Percentiles rank a stretch among this genome's conserved stretches.
Evolutionary conservation across 2,329 filamentous ascomycete genomes (phyloP).

Genomic region (Talaromyces sp.): DNA sequence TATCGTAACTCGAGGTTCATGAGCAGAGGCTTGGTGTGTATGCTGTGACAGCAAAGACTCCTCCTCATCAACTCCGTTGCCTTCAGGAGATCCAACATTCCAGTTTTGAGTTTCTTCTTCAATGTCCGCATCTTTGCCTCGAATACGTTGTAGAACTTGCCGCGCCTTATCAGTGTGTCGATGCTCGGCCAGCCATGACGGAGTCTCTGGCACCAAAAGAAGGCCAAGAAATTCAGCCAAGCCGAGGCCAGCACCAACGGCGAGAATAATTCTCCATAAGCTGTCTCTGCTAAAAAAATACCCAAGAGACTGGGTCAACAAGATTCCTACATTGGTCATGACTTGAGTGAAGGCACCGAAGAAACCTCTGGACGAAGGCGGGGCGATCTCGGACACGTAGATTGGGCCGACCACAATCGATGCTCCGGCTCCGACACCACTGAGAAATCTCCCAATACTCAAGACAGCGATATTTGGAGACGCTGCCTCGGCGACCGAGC

Average conservation of each 20-base stretch:
- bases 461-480: constrained; percentile 65
- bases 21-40: constrained; percentile 63
- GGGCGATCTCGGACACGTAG: constrained; percentile 89
- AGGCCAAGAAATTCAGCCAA: constrained; percentile 65
- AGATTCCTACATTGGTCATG: constrained; percentile 87
- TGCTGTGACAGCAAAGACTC: constrained; percentile 60
- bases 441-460: constrained; percentile 70
- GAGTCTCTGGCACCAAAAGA: constrained; percentile 79
- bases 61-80: constrained; percentile 55
- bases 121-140: constrained; percentile 66
- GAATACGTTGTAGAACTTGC: constrained; percentile 67
- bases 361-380: constrained; percentile 68
- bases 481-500: constrained; percentile 71
- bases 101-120: constrained; percentile 66
- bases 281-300: constrained; percentile 79
- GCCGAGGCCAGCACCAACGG: constrained; percentile 66
- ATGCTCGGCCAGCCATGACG: constrained; percentile 75
- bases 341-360: constrained; percentile 83
- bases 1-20: constrained; percentile 66
- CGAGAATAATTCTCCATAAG: constrained; percentile 81
- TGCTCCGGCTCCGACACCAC: constrained; percentile 80
- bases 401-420: constrained; percentile 90
- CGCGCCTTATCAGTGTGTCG: constrained; percentile 60
- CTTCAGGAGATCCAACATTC: constrained; percentile 41
- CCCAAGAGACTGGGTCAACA: constrained; percentile 77